These are phyloP conservation scores for Physcomitrium patens DNA, from an alignment of 225 moss, liverwort and hornwort species.

Conservation along the genomic window DNA sequence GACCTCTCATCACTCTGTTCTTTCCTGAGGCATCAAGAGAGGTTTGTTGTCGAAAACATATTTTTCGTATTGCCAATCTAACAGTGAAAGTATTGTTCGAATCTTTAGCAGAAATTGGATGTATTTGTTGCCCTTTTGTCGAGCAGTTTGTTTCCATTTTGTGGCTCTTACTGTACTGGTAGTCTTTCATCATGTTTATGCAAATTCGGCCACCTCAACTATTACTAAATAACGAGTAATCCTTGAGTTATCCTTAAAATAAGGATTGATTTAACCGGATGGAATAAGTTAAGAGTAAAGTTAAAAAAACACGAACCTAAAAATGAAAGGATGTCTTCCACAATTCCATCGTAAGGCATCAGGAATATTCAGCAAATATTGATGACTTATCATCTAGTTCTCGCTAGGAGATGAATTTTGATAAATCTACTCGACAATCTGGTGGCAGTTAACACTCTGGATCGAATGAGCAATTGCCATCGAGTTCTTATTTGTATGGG, in stretches of 20 bases:
- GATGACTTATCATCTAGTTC: slow-evolving; percentile 49
- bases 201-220: neutral
- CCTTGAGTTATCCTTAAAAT: slow-evolving; percentile 16
- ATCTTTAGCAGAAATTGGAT: neutral
- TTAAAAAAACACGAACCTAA: slow-evolving; percentile 44
- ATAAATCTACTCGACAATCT: slow-evolving; percentile 42
- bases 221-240: neutral
- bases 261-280: slow-evolving; percentile 50
- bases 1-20: neutral
- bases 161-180: neutral
- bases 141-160: neutral
- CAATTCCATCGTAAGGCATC: slow-evolving; percentile 46
- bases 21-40: neutral
- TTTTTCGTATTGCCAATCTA: neutral
- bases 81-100: neutral
- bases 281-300: slow-evolving; percentile 41
- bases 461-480: slow-evolving; percentile 75
- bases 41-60: neutral
- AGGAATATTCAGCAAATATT: slow-evolving; percentile 38
- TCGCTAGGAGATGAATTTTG: slow-evolving; percentile 55
- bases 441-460: slow-evolving; percentile 80
- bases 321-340: slow-evolving; percentile 41
- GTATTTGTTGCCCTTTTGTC: neutral
- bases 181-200: slow-evolving; percentile 10
- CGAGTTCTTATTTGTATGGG: slow-evolving; percentile 64